Evolutionary conservation across 2,329 filamentous ascomycete genomes (phyloP).

Genomic region (Claviceps sp.): DNA sequence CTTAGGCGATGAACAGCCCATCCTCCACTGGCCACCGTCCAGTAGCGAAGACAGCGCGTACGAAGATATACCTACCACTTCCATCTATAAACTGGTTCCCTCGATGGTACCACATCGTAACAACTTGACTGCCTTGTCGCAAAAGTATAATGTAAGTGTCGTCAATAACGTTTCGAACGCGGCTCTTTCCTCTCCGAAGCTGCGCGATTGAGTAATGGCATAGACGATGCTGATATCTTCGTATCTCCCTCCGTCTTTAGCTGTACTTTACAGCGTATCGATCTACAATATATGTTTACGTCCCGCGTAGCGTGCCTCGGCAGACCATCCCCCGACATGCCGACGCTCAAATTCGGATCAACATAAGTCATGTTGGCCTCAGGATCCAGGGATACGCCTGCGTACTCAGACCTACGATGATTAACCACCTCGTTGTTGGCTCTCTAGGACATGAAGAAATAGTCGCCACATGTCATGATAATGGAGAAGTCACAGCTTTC

Average conservation of each 20-base stretch:
- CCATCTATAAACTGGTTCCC: slow-evolving; percentile 19
- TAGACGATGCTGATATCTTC: slow-evolving; percentile 3
- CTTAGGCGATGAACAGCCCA: slow-evolving; percentile 11
- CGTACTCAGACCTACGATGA: slow-evolving; percentile 37
- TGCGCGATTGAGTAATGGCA: neutral
- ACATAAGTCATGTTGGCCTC: slow-evolving; percentile 27
- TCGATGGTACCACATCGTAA: slow-evolving; percentile 29
- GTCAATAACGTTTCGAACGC: neutral
- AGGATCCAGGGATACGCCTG: slow-evolving; percentile 41
- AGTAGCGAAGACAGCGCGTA: slow-evolving; percentile 11
- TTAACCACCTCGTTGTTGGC: slow-evolving; percentile 58
- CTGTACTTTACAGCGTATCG: slow-evolving; percentile 49
- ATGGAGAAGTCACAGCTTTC: slow-evolving; percentile 63
- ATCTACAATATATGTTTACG: slow-evolving; percentile 43
- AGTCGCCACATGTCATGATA: slow-evolving; percentile 54
- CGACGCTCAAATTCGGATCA: slow-evolving; percentile 36
- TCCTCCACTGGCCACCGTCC: slow-evolving; percentile 15
- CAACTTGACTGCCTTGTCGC: slow-evolving; percentile 46
- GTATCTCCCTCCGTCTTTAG: slow-evolving; percentile 14
- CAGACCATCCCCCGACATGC: slow-evolving; percentile 36
- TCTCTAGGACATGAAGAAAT: slow-evolving; percentile 59
- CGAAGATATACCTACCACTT: slow-evolving; percentile 8
- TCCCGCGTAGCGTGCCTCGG: slow-evolving; percentile 29
- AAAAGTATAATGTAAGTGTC: slow-evolving; percentile 36
- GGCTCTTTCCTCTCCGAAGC: neutral